Evolutionary conservation across 768 basidiomycete species (phyloP), one percentile per base, ranked within the genome.

Genomic region (Mycena rebaudengoi): DNA sequence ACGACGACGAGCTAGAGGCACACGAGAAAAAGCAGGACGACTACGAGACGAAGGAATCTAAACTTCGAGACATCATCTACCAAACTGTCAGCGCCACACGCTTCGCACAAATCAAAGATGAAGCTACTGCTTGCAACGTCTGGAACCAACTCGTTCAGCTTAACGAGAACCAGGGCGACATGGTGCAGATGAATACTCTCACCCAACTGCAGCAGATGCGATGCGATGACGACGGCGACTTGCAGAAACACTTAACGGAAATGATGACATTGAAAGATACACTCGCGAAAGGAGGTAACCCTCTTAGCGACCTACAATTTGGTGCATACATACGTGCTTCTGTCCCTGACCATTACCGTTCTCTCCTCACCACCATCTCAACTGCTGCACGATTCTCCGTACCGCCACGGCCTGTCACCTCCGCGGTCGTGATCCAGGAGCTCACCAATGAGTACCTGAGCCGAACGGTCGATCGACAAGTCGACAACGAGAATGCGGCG

Each of bases 171-270:
- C 21, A 16, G 23, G 51, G 37, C n/a, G 51, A 52, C n/a, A 52
- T 52, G 51, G 37, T 52, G 3, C 52, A 54, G 20, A 10, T 54
- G 18, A 41, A 43, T 23, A 21, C 13, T 4, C 18, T 54, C 5
- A 54, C 21, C 40, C 39, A 21, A 14, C 23, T 54, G 26, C 52
- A 54, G 40, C 52, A 54, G 16, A 54, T 54, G 52, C 26, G 52
- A 11, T 41, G 44, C 11, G 21, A 26, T 13, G 44, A 45, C 23
- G 21, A 45, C 44, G 41, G 23, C 20, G 41, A 43, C 16, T 20
- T 43, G 14, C 41, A 43, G 41, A 21, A 43, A 43, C 41, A 43
- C n/a, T 23, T 43, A 11, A 23, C 41, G 16, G 41, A 43, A 10
- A 43, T 43, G 41, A 20, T 23, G 3, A 20, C 13, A 14, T 23